Evolutionary conservation across 495 filamentous ascomycete genomes (phyloP), one percentile per base, ranked within the genome.

Genomic region (Daldinia bambusicola): DNA sequence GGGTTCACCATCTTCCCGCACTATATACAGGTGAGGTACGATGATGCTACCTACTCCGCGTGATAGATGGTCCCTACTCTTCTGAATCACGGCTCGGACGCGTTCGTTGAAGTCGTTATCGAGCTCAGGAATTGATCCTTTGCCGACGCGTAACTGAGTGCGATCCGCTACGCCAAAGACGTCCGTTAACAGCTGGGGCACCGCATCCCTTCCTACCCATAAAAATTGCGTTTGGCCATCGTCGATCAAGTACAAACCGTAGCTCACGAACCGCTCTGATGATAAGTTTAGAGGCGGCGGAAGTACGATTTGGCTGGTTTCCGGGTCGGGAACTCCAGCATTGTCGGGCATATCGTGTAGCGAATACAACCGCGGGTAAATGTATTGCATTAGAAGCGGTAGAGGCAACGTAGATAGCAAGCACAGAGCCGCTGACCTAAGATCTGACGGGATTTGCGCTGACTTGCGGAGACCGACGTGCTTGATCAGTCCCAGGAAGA

Each of bases 271-370:
- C 34, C 90, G 87, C 73, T 93, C 92, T 0, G 93, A 95, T 14
- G 94, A 93, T 68, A 98, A 85, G 78, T 98, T 98, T 75, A 92
- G 79, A 1, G 92, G 84, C 6, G 91, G 93, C 10, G 95, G 95
- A 10, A 99, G 88, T 22, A 91, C 82, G 63, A 95, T 98, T 74
- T 95, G 93, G 65, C 93, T 93, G 0, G 91, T 97, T 68, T 91
- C 84, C 31, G 90, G 86, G 75, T 98, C 92, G 1, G 94, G 92
- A 34, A 94, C 79, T 56, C 95, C 95, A 5, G 94, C 93, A 66
- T 88, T 89, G 80, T 97, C 93, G n/a, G 95, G 94, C 95, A 99
- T 98, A 80, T 98, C 95, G 73, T 98, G 95, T 43, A 98, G 86
- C 4, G 93, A 97, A 83, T 97, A 97, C 74, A 98, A 86, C 69